Evolutionary conservation across 2,329 filamentous ascomycete genomes (phyloP), one percentile per base, ranked within the genome.

Genomic region (Phaeomoniella chlamydospora): DNA sequence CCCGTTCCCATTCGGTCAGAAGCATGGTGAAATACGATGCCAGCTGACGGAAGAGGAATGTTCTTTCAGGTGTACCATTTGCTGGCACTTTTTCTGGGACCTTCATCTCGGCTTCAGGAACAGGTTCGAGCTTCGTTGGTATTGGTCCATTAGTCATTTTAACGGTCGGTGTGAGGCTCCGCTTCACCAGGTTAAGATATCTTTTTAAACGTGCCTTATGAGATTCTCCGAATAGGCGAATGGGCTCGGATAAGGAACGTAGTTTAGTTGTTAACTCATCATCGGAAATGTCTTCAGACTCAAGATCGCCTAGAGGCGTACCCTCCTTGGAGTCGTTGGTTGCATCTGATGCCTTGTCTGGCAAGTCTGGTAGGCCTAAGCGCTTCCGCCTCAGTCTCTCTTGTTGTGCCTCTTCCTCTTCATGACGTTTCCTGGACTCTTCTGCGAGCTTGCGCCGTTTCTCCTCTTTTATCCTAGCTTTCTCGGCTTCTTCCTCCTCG

Each of bases 1-100:
- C 86, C 29, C 63, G 53, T 48, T 87, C 75, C 80, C 92, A 98
- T 56, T 92, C 88, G 31, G 69, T 72, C 39, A 98, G 65, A n/a
- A 98, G 75, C 76, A 98, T 85, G 36, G 83, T 92, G 62, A 98
- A 96, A 64, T 94, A 98, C 34, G 83, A 90, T 14, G 82, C 83
- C 38, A 98, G 68, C 57, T 98, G 88, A 9, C 88, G 71, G 62
- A 80, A 88, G 29, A 98, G 64, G 57, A 80, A 86, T 31, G 70
- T 63, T 32, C 76, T 72, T 0, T 66, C 80, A 29, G 77, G 72
- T 14, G 62, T 63, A 46, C 87, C 80, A 47, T 70, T 66, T 1
- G 70, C 67, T 2, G 73, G 72, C 6, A 83, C 61, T 31, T 64
- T 66, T 12, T 68, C 65, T 2, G 74, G 64, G 15, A 96, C 75